Percentiles rank a stretch among this genome's conserved stretches.
Evolutionary conservation across 805 yeast species (phyloP).

Genomic region (Wickerhamiella sergipiensis): DNA sequence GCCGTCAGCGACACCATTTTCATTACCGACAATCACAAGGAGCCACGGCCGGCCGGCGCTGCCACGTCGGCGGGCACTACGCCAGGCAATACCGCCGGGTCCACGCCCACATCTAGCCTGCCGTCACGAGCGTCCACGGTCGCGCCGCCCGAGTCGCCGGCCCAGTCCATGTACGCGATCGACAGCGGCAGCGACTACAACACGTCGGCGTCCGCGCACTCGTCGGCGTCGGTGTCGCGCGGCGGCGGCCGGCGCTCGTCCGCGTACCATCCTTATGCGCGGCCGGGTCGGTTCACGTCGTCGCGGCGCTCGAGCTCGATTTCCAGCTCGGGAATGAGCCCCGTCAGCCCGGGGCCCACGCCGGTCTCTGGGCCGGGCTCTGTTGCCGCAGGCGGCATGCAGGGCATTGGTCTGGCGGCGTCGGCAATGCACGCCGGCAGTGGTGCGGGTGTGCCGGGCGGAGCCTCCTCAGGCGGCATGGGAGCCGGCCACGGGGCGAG

Average conservation of each 20-base stretch:
- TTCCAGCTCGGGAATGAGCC: not conserved
- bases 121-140: not conserved
- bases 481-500: too few species aligned
- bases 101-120: not conserved
- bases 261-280: conserved; percentile 12
- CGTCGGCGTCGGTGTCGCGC: not conserved
- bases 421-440: not conserved
- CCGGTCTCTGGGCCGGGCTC: not conserved
- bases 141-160: not conserved
- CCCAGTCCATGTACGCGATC: not conserved
- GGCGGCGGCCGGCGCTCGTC: not conserved
- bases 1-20: conserved; percentile 60
- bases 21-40: conserved; percentile 90
- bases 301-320: not conserved
- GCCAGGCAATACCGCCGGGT: not conserved
- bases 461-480: too few species aligned
- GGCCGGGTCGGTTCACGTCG: conserved; percentile 1
- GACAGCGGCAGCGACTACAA: conserved; percentile 3
- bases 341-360: not conserved
- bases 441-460: not conserved
- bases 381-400: not conserved
- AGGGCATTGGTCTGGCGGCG: not conserved
- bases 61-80: not conserved
- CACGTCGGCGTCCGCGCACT: not conserved
- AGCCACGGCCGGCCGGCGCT: conserved; percentile 15